phyloP scores from a whole-genome alignment of 352 stramenopile genomes.

The Blastocystis sp. region DNA sequence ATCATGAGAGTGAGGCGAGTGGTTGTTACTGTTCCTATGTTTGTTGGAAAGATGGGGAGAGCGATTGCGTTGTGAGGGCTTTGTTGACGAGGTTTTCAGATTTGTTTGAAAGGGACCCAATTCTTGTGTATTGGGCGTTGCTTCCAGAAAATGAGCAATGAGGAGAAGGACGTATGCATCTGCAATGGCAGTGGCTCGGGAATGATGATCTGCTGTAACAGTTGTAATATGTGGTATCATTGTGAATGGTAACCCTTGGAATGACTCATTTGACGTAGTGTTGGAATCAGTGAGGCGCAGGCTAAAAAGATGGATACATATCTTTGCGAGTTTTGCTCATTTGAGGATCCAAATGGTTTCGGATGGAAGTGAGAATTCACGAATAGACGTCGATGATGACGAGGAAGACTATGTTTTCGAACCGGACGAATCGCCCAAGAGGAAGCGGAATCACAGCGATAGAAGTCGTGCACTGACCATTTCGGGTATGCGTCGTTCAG shows the following conservation, averaged over 20 bases:
- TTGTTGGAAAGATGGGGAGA: too few relatives aligned
- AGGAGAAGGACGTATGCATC: background rate
- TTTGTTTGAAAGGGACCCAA: background rate
- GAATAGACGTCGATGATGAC: slow-evolving; percentile 17
- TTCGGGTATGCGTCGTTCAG: background rate
- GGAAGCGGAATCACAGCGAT: background rate
- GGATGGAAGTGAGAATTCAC: background rate
- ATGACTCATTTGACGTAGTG: slow-evolving; percentile 2
- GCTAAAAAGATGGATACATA: background rate
- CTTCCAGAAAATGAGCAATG: background rate
- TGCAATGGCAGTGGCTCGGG: slow-evolving; percentile 15
- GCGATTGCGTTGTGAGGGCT: too few relatives aligned
- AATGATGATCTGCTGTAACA: slow-evolving; percentile 45
- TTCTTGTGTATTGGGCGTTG: background rate
- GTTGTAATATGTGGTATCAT: slow-evolving; percentile 49
- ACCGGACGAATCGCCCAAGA: background rate
- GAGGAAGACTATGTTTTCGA: slow-evolving; percentile 57
- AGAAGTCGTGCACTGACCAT: background rate
- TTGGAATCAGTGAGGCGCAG: slow-evolving; percentile 32
- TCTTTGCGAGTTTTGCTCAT: slow-evolving; percentile 53
- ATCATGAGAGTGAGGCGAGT: background rate
- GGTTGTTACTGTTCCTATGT: slow-evolving; percentile 35
- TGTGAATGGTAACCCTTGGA: slow-evolving; percentile 19
- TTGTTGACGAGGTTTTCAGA: too few relatives aligned
- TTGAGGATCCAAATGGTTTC: slow-evolving; percentile 52